phyloP scores from a whole-genome alignment of 1,139 yeast species.

The Kazachstania sp. region DNA sequence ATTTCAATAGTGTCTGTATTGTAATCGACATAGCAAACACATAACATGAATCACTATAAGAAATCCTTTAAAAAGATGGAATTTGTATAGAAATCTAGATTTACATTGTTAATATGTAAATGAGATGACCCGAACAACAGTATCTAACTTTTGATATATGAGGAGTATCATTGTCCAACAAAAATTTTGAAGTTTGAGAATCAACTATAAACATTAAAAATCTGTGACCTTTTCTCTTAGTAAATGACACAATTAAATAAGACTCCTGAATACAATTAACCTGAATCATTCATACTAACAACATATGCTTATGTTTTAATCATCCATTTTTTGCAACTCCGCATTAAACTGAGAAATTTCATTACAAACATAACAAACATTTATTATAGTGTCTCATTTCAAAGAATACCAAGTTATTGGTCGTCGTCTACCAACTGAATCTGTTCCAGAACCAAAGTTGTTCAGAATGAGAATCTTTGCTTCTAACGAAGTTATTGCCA shows the following conservation, averaged over 20 bases:
- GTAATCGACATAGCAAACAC: too few species aligned
- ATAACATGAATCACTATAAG: too few species aligned
- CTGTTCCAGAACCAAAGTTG: conserved; percentile 99
- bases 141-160: too few species aligned
- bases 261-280: neutral
- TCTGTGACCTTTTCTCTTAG: too few species aligned
- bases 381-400: conserved; percentile 66
- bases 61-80: too few species aligned
- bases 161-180: too few species aligned
- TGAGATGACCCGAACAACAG: too few species aligned
- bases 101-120: too few species aligned
- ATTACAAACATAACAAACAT: neutral
- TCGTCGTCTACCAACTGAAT: conserved; percentile 99
- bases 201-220: too few species aligned
- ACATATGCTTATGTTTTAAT: neutral
- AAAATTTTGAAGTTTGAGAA: too few species aligned
- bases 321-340: neutral
- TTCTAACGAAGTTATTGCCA: conserved; percentile 97
- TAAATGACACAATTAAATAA: neutral
- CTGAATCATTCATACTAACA: neutral
- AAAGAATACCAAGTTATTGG: conserved; percentile 99
- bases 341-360: neutral
- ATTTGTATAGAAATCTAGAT: too few species aligned
- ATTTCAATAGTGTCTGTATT: too few species aligned
- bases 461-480: conserved; percentile 99